Evolutionary conservation across 163 green algal species (phyloP), one percentile per base, ranked within the genome.

Genomic region (Chlamydomonas reinhardtii): DNA sequence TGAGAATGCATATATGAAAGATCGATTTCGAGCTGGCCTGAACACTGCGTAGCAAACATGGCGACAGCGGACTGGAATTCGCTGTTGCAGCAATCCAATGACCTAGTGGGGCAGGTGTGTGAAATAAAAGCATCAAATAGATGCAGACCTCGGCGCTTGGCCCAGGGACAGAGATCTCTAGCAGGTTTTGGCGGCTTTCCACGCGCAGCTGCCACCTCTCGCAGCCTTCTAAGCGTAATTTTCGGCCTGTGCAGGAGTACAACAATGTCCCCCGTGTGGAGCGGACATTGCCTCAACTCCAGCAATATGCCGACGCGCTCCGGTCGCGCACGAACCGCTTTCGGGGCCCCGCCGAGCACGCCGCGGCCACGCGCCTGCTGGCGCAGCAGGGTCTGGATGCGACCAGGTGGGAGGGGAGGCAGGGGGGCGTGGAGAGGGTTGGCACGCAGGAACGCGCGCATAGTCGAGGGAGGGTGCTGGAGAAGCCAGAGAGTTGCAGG

Each of bases 331-430:
- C 91, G 5, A 90, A 89, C 24, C 89, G 90, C 3, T 90, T 94
- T 22, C 92, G 94, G 39, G 87, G 85, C 14, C 85, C 89, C 0
- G 82, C 83, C 27, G 92, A 96, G 39, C 82, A 91, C 43, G 89
- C 93, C n/a, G 95, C 95, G 68, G 95, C 94, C 25, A 96, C 90
- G 17, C 90, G 95, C 17, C 89, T 97, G 66, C 90, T 97, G 61
- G 94, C 96, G 9, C 91, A 96, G 88, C 92, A 98, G 78, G 95
- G 95, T 31, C 91, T 98, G 64, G 95, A 97, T 84, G 89, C 91
- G 9, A 92, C 86, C 71, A 94, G 90, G 77, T 84, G 66, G 27
- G 77, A 20, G 12, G 24, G 4, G 61, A 68, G 61, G 16, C 61
- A 22, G 24, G 25, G 61, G n/a, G n/a, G n/a, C n/a, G 8, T 66